A percentile compares a stretch with the other conserved stretches of the same genome.
phyloP scores from a whole-genome alignment of 1,284 basidiomycete genomes.

The Coniophora puteana region DNA sequence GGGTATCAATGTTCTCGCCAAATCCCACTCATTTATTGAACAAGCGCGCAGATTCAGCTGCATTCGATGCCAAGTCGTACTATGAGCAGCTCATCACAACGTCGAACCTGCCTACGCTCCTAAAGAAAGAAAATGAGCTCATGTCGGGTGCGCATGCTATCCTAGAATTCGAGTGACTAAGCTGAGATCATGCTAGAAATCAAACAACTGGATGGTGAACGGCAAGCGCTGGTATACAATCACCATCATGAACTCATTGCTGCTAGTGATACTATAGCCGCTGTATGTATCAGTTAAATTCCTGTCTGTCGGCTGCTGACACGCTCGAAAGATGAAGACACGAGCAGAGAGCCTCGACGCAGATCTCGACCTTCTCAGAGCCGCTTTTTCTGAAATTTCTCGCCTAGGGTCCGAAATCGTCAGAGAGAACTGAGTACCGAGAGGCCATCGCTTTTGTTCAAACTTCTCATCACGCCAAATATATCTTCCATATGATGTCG shows the following conservation, averaged over 20 bases:
- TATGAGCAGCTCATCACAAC: slow-evolving; percentile 84
- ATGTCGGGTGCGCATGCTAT: slow-evolving; percentile 45
- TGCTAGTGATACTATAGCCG: slow-evolving; percentile 86
- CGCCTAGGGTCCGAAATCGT: slow-evolving; percentile 69
- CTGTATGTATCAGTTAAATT: slow-evolving; percentile 47
- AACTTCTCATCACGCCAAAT: no score
- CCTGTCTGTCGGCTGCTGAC: neutral
- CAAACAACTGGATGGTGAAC: slow-evolving; percentile 80
- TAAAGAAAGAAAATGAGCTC: slow-evolving; percentile 78
- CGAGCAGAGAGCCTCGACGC: slow-evolving; percentile 79
- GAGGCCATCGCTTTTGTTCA: no score
- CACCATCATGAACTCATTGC: slow-evolving; percentile 93
- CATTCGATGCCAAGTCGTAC: slow-evolving; percentile 77
- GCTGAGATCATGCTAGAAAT: slow-evolving; percentile 54
- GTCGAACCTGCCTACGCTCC: slow-evolving; percentile 62
- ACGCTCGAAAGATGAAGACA: slow-evolving; percentile 66
- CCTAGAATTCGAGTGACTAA: slow-evolving; percentile 6
- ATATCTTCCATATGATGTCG: no score
- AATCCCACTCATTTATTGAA: neutral
- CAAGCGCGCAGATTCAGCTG: slow-evolving; percentile 58
- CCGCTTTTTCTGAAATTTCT: slow-evolving; percentile 82
- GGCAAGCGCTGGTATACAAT: slow-evolving; percentile 90
- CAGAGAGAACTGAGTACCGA: no score
- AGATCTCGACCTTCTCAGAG: slow-evolving; percentile 76
- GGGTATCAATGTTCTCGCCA: slow-evolving; percentile 36